Base-by-base conservation (phyloP, 129 eudicot genomes). In the Sambucus nigra region DNA sequence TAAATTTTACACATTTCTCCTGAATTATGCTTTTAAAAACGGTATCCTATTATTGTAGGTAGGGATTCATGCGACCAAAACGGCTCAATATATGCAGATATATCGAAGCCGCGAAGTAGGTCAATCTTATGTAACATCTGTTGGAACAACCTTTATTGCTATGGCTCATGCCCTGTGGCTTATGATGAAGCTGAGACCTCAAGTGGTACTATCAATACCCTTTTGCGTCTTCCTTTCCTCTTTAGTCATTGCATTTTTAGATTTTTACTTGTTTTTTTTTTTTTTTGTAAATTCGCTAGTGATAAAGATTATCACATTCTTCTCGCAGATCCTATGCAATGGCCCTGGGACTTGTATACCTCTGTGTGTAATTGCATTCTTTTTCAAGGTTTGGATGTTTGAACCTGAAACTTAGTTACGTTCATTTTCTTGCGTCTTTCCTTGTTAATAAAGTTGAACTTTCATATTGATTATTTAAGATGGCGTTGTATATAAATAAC, bases 271-370 rank as follows among this genome's bases (percentile, higher is more conserved):
- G 9, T 9, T 31, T 39, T 14, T 16, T 12, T 4, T 29, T 35
- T 31, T 22, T 5, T 19, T 57, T 11, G 10, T 48, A 7, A 28
- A 5, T 47, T 58, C 31, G 17, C 25, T 56, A 10, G 4, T 21
- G 17, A 56, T 21, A 32, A 47, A n/a, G 7, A 22, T 19, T n/a
- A 28, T 52, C 26, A 23, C 20, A 28, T 62, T 55, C 27, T 52
- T 25, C 40, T 25, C 23, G 25, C 82, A 79, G 86, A 80, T 83
- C 67, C 63, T 87, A 15, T 87, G 89, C 81, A 80, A 87, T 61
- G 94, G 96, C 39, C 96, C 96, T 25, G 94, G 94, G 55, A 83
- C 94, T 52, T 87, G 96, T 76, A 64, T 83, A 55, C 96, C 96
- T 0, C 68, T 87, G 38, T 87, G 94, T 61, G 67, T 42, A 2